Conservation (phyloP, 148 eudicot genomes). For the Rhododendron ferrugineum region DNA sequence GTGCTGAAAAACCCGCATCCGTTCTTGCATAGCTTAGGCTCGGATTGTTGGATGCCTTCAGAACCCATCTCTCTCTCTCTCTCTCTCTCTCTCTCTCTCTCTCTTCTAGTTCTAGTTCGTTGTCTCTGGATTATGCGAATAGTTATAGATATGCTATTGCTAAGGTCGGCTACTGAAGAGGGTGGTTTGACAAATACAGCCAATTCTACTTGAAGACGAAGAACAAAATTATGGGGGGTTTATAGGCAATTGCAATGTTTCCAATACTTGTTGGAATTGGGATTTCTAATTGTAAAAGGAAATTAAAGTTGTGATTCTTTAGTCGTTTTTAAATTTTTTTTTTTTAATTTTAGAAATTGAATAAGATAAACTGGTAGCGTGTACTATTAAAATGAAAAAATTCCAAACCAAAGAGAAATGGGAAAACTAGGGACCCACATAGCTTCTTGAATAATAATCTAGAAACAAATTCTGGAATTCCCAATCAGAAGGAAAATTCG, state of each 20-base stretch:
- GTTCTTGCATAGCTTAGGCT: constrained; percentile 48
- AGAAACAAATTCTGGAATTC: background rate
- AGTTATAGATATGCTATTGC: background rate
- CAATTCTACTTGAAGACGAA: background rate
- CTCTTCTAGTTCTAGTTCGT: background rate
- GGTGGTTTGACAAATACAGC: background rate
- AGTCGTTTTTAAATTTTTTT: too few relatives aligned
- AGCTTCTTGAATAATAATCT: background rate
- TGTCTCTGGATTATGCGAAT: too few relatives aligned
- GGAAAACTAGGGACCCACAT: background rate
- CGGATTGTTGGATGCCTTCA: constrained; percentile 39
- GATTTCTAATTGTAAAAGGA: background rate
- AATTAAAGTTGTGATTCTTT: too few relatives aligned
- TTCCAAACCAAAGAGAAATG: background rate
- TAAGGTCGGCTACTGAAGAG: background rate
- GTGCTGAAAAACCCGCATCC: constrained; percentile 69
- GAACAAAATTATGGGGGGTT: background rate
- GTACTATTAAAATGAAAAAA: too few relatives aligned
- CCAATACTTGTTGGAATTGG: background rate
- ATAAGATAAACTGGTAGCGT: too few relatives aligned
- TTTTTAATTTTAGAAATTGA: too few relatives aligned
- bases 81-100: background rate
- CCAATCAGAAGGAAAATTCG: too few relatives aligned
- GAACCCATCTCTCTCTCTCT: constrained; percentile 26
- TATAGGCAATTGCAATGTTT: background rate